Conservation (phyloP, 2,329 filamentous ascomycete genomes). For the Cadophora sp. region DNA sequence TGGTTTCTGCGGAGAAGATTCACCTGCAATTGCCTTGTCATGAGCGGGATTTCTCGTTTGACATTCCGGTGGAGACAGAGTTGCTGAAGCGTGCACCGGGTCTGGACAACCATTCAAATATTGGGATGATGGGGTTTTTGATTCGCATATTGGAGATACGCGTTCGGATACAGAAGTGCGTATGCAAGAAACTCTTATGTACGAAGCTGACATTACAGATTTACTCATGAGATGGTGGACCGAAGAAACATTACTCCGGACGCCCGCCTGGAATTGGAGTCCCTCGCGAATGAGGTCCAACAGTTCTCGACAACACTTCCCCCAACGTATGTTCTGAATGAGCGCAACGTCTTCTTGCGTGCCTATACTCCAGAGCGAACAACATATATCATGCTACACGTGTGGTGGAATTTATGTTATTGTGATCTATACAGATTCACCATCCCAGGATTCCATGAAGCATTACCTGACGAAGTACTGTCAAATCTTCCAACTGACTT, state of each 20-base stretch:
- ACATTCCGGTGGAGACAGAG: constrained; percentile 3
- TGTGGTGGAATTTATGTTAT: constrained; percentile 7
- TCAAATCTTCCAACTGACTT: background rate
- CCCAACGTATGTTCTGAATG: background rate
- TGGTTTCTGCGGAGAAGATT: background rate
- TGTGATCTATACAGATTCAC: constrained; percentile 11
- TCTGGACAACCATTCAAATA: background rate
- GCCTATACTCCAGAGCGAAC: constrained; percentile 7
- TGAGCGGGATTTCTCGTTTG: constrained; percentile 8
- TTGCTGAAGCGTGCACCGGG: background rate
- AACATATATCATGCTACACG: constrained; percentile 8
- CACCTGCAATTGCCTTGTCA: background rate
- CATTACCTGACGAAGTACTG: background rate
- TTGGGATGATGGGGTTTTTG: constrained; percentile 7
- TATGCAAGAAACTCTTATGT: background rate
- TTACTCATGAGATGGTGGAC: constrained; percentile 9
- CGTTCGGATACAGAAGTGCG: constrained; percentile 9
- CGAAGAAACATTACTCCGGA: background rate
- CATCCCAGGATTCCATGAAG: background rate
- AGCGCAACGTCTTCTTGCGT: constrained; percentile 3
- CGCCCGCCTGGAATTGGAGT: background rate
- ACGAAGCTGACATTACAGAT: background rate
- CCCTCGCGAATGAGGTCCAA: background rate
- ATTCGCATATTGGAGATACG: constrained; percentile 11
- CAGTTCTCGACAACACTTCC: constrained; percentile 3